These are phyloP conservation scores for Crithidia acanthocephali DNA, from an alignment of 208 protist genomes.

Conservation along the genomic window DNA sequence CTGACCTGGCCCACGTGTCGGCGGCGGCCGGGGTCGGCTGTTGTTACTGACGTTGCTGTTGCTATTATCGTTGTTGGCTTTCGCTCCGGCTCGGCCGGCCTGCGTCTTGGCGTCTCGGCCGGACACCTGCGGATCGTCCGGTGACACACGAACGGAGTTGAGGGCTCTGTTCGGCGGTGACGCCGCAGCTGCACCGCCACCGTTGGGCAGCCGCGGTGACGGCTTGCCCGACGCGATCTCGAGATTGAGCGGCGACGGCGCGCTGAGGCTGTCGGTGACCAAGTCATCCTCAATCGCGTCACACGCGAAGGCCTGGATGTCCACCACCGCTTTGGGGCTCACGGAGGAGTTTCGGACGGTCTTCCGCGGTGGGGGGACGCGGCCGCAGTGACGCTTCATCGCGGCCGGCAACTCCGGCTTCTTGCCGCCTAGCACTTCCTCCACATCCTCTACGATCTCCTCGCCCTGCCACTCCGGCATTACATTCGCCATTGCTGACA, in stretches of 20 bases:
- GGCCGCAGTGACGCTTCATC: slow-evolving; percentile 19
- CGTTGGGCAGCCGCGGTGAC: not conserved
- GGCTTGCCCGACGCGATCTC: not conserved
- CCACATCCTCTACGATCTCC: slow-evolving; percentile 54
- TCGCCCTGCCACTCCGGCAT: slow-evolving; percentile 34
- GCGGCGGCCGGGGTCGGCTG: not conserved
- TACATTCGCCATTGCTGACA: not conserved
- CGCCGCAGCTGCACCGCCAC: not conserved
- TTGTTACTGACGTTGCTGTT: not conserved
- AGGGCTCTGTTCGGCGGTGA: not conserved
- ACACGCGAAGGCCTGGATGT: slow-evolving; percentile 27
- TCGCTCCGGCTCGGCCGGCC: not conserved
- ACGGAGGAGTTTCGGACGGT: not conserved
- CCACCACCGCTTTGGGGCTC: slow-evolving; percentile 20
- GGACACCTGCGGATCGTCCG: not conserved
- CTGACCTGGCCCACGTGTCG: slow-evolving; percentile 1
- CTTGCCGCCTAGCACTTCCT: slow-evolving; percentile 40
- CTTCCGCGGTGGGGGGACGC: slow-evolving; percentile 37
- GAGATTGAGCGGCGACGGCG: slow-evolving; percentile 6
- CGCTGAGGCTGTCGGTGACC: slow-evolving; percentile 7
- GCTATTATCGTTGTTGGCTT: too few species aligned
- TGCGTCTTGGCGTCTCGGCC: not conserved
- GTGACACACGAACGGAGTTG: not conserved
- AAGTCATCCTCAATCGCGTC: slow-evolving; percentile 35
- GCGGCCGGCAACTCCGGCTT: slow-evolving; percentile 15